phyloP scores from a whole-genome alignment of 345 rosid species.

The Mercurialis annua region DNA sequence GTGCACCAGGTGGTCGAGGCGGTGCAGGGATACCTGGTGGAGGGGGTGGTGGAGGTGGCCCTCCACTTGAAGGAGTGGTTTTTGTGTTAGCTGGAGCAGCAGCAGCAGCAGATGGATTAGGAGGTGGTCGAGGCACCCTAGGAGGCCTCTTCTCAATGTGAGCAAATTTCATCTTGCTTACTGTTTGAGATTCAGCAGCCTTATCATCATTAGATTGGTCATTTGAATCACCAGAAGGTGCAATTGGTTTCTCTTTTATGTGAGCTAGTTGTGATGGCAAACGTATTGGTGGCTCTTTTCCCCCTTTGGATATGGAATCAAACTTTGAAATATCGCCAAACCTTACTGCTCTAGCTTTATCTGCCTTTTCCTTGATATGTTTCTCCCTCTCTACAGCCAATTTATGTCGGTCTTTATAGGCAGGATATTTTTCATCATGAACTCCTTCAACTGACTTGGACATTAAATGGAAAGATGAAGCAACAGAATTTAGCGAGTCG shows the following conservation, averaged over 20 bases:
- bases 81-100: conserved; percentile 34
- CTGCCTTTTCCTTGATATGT: conserved; percentile 74
- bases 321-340: conserved; percentile 44
- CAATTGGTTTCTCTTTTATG: conserved; percentile 58
- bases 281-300: conserved; percentile 27
- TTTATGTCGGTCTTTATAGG: conserved; percentile 88
- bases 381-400: conserved; percentile 88
- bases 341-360: conserved; percentile 68
- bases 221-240: conserved; percentile 35
- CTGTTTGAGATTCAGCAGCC: conserved; percentile 45
- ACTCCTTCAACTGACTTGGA: conserved; percentile 82
- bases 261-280: conserved; percentile 77
- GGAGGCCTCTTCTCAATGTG: conserved; percentile 85
- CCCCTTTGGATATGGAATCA: conserved; percentile 28
- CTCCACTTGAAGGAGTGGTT: conserved; percentile 29
- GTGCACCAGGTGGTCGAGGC: conserved; percentile 54
- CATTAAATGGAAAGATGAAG: conserved; percentile 80
- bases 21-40: conserved; percentile 52
- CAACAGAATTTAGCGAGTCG: conserved; percentile 58
- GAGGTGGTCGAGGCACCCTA: conserved; percentile 83
- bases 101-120: conserved; percentile 48
- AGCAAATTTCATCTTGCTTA: conserved; percentile 69
- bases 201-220: conserved; percentile 54
- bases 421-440: conserved; percentile 81
- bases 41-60: conserved; percentile 58